Percentiles rank a stretch among this genome's conserved stretches.
phyloP scores from a whole-genome alignment of 192 early-diverging fungal species.

The Coemansia sp. region DNA sequence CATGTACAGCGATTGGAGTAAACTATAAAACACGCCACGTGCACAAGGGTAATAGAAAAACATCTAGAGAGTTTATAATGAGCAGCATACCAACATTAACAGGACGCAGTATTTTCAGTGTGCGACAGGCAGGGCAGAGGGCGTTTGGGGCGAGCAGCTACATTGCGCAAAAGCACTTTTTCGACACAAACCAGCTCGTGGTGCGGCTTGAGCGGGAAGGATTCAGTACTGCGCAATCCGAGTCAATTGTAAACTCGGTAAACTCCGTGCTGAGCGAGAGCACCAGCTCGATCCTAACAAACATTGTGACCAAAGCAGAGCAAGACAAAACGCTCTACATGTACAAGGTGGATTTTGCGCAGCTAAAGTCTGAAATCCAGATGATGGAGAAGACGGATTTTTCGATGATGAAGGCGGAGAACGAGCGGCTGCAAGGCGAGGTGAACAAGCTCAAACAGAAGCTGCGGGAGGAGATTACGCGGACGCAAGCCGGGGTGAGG shows the following conservation, averaged over 20 bases:
- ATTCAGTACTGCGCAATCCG: constrained; percentile 67
- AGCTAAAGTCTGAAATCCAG: constrained; percentile 83
- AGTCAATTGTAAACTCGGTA: constrained; percentile 74
- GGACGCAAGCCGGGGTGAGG: constrained; percentile 80
- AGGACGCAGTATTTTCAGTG: neutral
- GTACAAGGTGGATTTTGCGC: constrained; percentile 87
- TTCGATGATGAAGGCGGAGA: constrained; percentile 75
- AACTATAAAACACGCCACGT: too few species aligned
- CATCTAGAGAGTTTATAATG: too few species aligned
- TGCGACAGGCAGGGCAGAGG: neutral
- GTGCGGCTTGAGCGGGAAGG: constrained; percentile 71
- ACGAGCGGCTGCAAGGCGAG: constrained; percentile 73
- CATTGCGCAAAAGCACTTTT: constrained; percentile 51
- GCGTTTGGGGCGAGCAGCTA: neutral
- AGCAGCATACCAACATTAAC: neutral
- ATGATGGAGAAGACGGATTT: constrained; percentile 91
- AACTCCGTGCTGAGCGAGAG: constrained; percentile 67
- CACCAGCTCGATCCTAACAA: constrained; percentile 24
- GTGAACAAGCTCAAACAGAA: constrained; percentile 83
- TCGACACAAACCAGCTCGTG: constrained; percentile 82
- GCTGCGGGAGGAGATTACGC: constrained; percentile 77
- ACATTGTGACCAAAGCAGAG: constrained; percentile 79
- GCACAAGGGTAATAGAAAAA: too few species aligned
- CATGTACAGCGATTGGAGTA: too few species aligned
- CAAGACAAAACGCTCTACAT: constrained; percentile 82